Evolutionary conservation across 1,139 yeast species (phyloP).

Genomic region (Debaryomyces singareniensis): DNA sequence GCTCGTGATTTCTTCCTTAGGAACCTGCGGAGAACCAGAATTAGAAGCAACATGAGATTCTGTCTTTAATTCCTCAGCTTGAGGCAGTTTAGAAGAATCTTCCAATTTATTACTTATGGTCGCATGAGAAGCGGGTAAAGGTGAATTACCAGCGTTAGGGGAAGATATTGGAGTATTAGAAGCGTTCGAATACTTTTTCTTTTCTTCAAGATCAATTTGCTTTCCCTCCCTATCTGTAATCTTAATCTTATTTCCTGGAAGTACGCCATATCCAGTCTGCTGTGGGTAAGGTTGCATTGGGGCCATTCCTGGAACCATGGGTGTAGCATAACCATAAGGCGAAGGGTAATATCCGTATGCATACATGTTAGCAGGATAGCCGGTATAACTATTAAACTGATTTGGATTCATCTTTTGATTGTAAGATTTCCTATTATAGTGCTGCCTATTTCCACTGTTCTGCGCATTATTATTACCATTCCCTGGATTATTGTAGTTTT

Average conservation of each 20-base stretch:
- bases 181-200: conserved; percentile 21
- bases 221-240: conserved; percentile 45
- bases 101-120: background rate
- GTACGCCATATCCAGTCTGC: conserved; percentile 9
- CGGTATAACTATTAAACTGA: conserved; percentile 10
- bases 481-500: conserved; percentile 5
- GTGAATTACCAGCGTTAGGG: conserved; percentile 9
- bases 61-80: background rate
- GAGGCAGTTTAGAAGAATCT: background rate
- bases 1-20: conserved; percentile 5
- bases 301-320: conserved; percentile 10
- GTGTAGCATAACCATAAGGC: conserved; percentile 9
- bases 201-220: conserved; percentile 40
- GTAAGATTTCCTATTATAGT: conserved; percentile 11
- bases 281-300: conserved; percentile 9
- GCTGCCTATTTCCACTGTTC: conserved; percentile 9
- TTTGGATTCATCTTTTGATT: conserved; percentile 12
- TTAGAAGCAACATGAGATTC: conserved; percentile 11
- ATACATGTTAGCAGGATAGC: conserved; percentile 12
- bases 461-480: conserved; percentile 5
- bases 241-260: conserved; percentile 20
- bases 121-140: conserved; percentile 9
- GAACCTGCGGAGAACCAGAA: conserved; percentile 1
- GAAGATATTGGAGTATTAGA: conserved; percentile 13
- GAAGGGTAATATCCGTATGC: conserved; percentile 17